Conservation (phyloP, 2,329 filamentous ascomycete species). For the Xylariaceae sp. region DNA sequence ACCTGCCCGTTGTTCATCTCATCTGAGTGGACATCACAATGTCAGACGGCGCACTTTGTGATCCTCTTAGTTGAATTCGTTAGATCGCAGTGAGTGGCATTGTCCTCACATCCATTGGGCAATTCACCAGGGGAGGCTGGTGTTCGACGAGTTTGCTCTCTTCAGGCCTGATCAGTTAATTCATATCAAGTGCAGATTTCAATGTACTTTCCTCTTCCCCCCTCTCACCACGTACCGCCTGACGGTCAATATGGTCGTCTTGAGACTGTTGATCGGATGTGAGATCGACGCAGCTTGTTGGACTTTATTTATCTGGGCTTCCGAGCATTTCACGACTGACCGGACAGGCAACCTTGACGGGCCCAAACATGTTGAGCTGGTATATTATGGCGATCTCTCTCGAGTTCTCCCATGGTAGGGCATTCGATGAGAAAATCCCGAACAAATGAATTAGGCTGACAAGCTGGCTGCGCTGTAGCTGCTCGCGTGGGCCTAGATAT, state of each 20-base stretch:
- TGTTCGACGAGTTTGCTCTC: no score
- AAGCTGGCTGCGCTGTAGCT: background rate
- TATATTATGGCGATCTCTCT: background rate
- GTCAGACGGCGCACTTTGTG: background rate
- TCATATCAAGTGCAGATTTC: no score
- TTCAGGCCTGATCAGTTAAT: no score
- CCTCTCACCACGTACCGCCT: no score
- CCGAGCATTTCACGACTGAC: no score
- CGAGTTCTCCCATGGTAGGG: background rate
- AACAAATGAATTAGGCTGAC: background rate
- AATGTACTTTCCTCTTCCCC: no score
- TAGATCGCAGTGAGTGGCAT: background rate
- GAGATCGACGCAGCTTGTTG: no score
- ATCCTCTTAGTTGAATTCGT: background rate
- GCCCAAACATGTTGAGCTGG: background rate
- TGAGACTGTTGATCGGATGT: no score
- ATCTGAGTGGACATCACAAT: background rate
- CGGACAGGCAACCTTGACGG: background rate
- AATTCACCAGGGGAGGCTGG: no score
- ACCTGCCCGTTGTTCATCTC: background rate
- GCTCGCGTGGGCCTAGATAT: background rate
- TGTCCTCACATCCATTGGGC: no score
- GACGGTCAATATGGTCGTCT: no score
- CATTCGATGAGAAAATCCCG: background rate
- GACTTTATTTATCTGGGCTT: no score